Conservation (phyloP, 495 filamentous ascomycete species). For the Neurospora sp. region DNA sequence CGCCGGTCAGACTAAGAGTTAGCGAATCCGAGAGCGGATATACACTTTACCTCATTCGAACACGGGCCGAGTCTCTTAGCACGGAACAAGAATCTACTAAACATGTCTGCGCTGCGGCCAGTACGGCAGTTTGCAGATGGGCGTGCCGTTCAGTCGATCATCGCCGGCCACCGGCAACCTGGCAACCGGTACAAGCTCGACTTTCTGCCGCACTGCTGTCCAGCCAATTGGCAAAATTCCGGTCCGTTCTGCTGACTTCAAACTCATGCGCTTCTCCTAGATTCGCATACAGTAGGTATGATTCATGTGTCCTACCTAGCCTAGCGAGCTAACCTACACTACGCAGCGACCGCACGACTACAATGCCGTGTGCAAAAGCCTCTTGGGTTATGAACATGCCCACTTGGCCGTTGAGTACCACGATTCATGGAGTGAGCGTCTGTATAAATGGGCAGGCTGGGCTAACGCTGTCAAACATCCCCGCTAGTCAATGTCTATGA, state of each 20-base stretch:
- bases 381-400: neutral
- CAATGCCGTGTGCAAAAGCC: neutral
- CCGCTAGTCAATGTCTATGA: neutral
- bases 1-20: neutral
- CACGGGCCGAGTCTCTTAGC: neutral
- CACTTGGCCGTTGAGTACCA: neutral
- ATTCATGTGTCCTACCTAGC: conserved; percentile 14
- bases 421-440: neutral
- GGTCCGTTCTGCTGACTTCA: conserved; percentile 22
- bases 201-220: neutral
- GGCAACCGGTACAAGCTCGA: conserved; percentile 7
- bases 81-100: neutral
- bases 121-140: neutral
- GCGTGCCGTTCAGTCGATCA: conserved; percentile 6
- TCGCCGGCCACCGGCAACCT: conserved; percentile 17
- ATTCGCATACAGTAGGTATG: conserved; percentile 13
- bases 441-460: neutral
- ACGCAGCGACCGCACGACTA: neutral
- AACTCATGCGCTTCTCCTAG: conserved; percentile 19
- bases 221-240: conserved; percentile 22
- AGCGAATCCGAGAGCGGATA: neutral
- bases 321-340: neutral
- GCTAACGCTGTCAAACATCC: neutral
- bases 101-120: neutral
- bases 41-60: neutral